Base-by-base conservation (phyloP, 352 stramenopile genomes). In the Phytophthora lateralis region DNA sequence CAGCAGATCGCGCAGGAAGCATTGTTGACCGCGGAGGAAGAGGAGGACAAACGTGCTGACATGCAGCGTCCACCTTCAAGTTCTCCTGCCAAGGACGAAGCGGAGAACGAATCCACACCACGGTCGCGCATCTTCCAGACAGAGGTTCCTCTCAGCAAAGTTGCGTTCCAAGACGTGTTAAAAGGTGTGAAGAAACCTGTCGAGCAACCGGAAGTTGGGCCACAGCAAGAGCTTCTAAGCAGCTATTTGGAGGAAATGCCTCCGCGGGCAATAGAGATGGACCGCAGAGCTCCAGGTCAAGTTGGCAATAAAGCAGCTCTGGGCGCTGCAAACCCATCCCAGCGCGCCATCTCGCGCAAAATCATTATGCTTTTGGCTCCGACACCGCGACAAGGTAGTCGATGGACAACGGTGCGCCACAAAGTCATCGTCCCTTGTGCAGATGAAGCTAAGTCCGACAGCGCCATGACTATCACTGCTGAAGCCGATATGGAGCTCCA, bases 1-100 rank as follows among this genome's bases (percentile, higher is more conserved):
- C 65, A 70, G 35, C 47, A 63, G 12, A 70, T 60, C 8, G 63
- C 73, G 1, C 60, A 76, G 21, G 73, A 57, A 24, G 71, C 73
- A 6, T 15, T 80, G 7, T 44, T 80, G 9, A 35, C 38, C 0
- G 60, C 73, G 1, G 67, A 77, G 21, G 67, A 76, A 17, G 47
- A 65, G 18, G 38, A 60, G 17, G 44, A 57, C 1, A 17, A 38
- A 12, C 8, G 15, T 17, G 11, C 35, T 8, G 24, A 34, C 14
- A 7, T 29, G 12, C 18, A 48, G 20, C 42, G 0, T 7, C 27
- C 18, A 42, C 8, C 17, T 54, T 12, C 7, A 15, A 2, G 15
- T 42, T 43, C 8, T 20, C 1, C 48, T 20, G 32, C 20, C 10
- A 41, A 54, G 20, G 8, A 24, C 14, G 39, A 37, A 12, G 14